These are phyloP conservation scores for Wickerhamomyces bovis DNA, from an alignment of 805 yeast genomes.

Conservation along the genomic window DNA sequence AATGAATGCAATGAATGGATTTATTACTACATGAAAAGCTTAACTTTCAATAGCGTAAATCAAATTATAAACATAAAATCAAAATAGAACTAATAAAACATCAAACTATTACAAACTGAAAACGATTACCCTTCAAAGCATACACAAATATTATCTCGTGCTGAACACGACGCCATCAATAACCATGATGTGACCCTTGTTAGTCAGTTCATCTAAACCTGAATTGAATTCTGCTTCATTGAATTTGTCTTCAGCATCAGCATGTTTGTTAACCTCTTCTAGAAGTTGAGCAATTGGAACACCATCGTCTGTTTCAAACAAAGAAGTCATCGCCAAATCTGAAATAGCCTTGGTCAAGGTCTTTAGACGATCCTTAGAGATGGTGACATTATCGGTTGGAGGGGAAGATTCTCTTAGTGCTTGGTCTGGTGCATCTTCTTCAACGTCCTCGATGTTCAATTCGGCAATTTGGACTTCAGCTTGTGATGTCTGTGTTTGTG, in stretches of 20 bases:
- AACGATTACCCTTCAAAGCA: not conserved
- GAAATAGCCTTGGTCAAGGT: conserved; percentile 43
- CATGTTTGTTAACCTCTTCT: conserved; percentile 35
- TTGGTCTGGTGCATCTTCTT: conserved; percentile 5
- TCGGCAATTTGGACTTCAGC: conserved; percentile 1
- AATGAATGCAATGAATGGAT: too few relatives aligned
- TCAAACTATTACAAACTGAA: not conserved
- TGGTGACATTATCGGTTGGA: conserved; percentile 7
- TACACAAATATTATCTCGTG: conserved; percentile 9
- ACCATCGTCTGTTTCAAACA: conserved; percentile 41
- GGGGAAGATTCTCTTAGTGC: not conserved
- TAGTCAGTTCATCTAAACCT: conserved; percentile 38
- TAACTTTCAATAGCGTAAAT: not conserved
- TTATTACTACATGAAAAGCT: too few relatives aligned
- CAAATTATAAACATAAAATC: not conserved
- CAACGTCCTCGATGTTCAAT: conserved; percentile 2
- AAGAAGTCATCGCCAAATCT: conserved; percentile 36
- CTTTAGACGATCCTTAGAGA: conserved; percentile 47
- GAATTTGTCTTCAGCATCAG: conserved; percentile 44
- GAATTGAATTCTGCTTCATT: conserved; percentile 37
- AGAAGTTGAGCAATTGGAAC: conserved; percentile 33
- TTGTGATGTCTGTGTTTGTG: conserved; percentile 7
- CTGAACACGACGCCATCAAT: conserved; percentile 44
- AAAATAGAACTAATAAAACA: not conserved
- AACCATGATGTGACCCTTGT: conserved; percentile 40